These are phyloP conservation scores for Amoebophrya sp. DNA, from an alignment of 169 alveolate species.

Conservation along the genomic window DNA sequence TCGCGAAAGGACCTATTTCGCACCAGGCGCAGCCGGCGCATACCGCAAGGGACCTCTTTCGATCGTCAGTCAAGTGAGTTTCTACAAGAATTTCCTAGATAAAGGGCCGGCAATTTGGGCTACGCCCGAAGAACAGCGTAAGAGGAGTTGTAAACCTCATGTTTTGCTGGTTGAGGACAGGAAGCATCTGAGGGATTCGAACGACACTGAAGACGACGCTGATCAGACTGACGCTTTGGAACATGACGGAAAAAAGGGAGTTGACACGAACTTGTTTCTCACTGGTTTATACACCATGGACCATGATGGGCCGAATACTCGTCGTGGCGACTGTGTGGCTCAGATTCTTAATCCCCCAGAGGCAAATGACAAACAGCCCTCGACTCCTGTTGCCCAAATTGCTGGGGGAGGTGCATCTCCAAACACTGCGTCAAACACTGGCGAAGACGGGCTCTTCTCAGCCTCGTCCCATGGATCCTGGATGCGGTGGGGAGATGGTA, in stretches of 20 bases:
- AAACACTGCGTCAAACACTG: too few species aligned
- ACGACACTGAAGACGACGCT: background rate
- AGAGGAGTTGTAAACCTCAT: background rate
- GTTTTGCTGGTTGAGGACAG: constrained; percentile 15
- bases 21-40: background rate
- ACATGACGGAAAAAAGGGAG: background rate
- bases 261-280: background rate
- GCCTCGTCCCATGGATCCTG: background rate
- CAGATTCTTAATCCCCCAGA: too few species aligned
- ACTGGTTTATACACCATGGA: background rate
- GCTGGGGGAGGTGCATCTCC: too few species aligned
- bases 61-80: background rate
- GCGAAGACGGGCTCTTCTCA: background rate
- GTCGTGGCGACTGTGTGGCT: background rate
- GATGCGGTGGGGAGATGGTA: background rate
- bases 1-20: background rate
- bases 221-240: background rate
- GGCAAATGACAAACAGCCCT: too few species aligned
- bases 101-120: background rate
- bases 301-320: background rate
- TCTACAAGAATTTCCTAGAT: background rate
- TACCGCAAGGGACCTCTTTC: too few species aligned
- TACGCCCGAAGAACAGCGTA: background rate
- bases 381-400: too few species aligned
- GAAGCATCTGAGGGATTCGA: too few species aligned